Base-by-base conservation (phyloP, 345 rosid genomes). In the Ceriops zippeliana region DNA sequence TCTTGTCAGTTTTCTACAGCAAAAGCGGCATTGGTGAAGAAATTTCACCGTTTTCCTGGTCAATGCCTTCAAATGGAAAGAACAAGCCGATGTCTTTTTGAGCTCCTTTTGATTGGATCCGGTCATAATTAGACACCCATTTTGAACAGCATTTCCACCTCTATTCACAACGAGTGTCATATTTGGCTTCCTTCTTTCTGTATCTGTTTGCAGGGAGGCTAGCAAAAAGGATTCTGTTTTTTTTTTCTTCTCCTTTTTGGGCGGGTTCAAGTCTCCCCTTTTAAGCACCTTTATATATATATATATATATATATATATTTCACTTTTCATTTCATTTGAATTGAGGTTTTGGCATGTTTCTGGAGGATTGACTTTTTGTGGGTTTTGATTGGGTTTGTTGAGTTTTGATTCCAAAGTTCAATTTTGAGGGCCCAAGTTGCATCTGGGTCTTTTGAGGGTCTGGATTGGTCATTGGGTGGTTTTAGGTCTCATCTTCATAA, bases 101-200 rank as follows among this genome's bases (percentile, higher is more conserved):
- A 60, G 58, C 62, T 70, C 53, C 63, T 53, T 67, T 68, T 62
- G 76, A 80, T 79, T 53, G 79, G 75, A 76, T 80, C 22, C 35
- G 58, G 49, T 42, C 49, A 42, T 42, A 42, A 42, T 42, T 42
- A 42, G 49, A 3, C 22, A 21, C 64, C 78, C 71, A 2, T 64
- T 59, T 59, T 69, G 34, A 38, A 37, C 22, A 28, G 20, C 22
- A 22, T 58, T 72, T 70, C 11, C 32, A 2, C 49, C 49, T 17
- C 0, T 42, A 42, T 13, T 42, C 4, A 42, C 49, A 42, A 10
- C 7, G 7, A n/a, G 1, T 60, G 58, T 34, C 46, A 15, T n/a
- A 27, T 65, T 72, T 69, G 16, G 52, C 30, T 35, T 52, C 38
- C 4, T 38, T 2, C 9, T 34, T 59, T 63, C 37, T 63, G 19